Evolutionary conservation across 768 basidiomycete species (phyloP).

Genomic region (Epithele typhae): DNA sequence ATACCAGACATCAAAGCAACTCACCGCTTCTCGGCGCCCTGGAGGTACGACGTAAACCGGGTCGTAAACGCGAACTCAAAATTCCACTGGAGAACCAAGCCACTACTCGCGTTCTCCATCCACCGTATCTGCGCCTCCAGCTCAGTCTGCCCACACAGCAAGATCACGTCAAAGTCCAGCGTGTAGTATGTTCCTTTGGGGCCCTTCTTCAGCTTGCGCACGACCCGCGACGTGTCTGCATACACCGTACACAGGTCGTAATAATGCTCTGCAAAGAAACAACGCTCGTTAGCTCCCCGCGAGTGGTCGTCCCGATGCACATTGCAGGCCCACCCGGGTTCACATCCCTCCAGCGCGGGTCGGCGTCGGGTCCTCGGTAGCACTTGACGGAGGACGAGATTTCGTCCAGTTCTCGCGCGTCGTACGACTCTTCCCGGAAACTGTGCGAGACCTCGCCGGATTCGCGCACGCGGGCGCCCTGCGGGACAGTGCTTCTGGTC

Average conservation of each 20-base stretch:
- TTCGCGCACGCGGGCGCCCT: slow-evolving; percentile 1
- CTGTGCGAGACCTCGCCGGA: background rate
- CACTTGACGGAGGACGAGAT: slow-evolving; percentile 24
- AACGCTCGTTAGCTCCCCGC: too few relatives aligned
- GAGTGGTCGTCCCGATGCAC: too few relatives aligned
- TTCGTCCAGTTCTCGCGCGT: slow-evolving; percentile 9
- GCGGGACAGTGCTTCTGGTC: background rate
- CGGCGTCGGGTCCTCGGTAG: slow-evolving; percentile 25
- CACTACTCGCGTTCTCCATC: slow-evolving; percentile 32
- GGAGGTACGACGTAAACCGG: background rate
- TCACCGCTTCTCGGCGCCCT: slow-evolving; percentile 14
- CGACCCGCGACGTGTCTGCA: slow-evolving; percentile 29
- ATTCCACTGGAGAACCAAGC: too few relatives aligned
- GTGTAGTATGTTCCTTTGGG: slow-evolving; percentile 21
- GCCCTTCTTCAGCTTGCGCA: background rate
- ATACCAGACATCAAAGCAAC: too few relatives aligned
- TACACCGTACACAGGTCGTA: slow-evolving; percentile 30
- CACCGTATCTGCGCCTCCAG: slow-evolving; percentile 42
- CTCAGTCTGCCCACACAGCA: slow-evolving; percentile 43
- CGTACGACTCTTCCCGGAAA: background rate
- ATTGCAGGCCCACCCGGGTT: slow-evolving; percentile 32
- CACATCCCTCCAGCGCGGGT: slow-evolving; percentile 31
- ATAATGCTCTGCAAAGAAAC: slow-evolving; percentile 29
- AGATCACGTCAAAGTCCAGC: slow-evolving; percentile 34
- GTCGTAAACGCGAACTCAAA: too few relatives aligned